A percentile compares a stretch with the other conserved stretches of the same genome.
phyloP scores from a whole-genome alignment of 495 filamentous ascomycete species.

The Talaromyces wortmannii region DNA sequence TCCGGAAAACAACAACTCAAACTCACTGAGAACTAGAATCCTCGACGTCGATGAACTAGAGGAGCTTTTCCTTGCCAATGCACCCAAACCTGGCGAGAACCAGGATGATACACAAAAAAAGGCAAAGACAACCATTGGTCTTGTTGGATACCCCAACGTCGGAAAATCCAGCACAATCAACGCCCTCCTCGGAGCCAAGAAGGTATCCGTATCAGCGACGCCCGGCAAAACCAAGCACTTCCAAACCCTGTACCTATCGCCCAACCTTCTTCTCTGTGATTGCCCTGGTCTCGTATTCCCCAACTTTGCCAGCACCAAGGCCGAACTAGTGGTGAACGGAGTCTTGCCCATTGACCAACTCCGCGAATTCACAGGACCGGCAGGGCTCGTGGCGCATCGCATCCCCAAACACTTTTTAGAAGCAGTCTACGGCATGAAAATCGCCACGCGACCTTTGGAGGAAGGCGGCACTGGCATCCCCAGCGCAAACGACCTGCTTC shows the following conservation, averaged over 20 bases:
- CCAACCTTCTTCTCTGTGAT: conserved; percentile 88
- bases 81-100: conserved; percentile 41
- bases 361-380: conserved; percentile 87
- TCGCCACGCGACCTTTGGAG: conserved; percentile 72
- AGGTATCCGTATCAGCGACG: conserved; percentile 95
- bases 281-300: conserved; percentile 98
- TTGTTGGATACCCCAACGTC: conserved; percentile 98
- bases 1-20: conserved; percentile 20
- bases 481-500: conserved; percentile 79
- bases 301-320: conserved; percentile 95
- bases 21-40: conserved; percentile 63
- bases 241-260: conserved; percentile 92
- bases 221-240: conserved; percentile 99
- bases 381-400: conserved; percentile 76
- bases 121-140: conserved; percentile 74
- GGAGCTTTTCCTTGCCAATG: conserved; percentile 72
- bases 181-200: conserved; percentile 93
- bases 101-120: conserved; percentile 28
- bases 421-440: conserved; percentile 87
- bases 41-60: conserved; percentile 90
- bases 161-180: conserved; percentile 99
- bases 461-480: conserved; percentile 91
- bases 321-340: conserved; percentile 91
- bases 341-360: conserved; percentile 96
- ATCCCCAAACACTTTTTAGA: conserved; percentile 91